phyloP scores from a whole-genome alignment of 805 yeast species.

The Candida nonsorbophila region DNA sequence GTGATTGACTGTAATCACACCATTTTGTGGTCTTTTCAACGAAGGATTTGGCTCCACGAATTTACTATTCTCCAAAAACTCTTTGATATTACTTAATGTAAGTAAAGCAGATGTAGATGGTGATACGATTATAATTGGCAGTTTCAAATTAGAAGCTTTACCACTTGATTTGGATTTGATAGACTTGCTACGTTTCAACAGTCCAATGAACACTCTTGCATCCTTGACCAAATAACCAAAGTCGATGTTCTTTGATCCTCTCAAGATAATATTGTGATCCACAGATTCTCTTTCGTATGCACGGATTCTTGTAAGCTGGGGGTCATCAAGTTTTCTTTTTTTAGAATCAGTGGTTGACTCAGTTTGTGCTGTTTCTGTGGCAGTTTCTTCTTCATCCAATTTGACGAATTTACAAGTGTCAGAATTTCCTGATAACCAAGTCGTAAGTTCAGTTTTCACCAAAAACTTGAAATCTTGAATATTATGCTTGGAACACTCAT shows the following conservation, averaged over 20 bases:
- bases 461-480: conserved; percentile 73
- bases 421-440: conserved; percentile 73
- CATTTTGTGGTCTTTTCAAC: conserved; percentile 17
- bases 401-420: conserved; percentile 48
- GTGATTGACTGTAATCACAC: conserved; percentile 49
- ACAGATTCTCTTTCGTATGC: conserved; percentile 46
- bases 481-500: conserved; percentile 58
- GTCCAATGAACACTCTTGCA: conserved; percentile 53
- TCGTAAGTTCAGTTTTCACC: conserved; percentile 77
- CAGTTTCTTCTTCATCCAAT: conserved; percentile 6
- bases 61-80: conserved; percentile 61
- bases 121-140: conserved; percentile 39
- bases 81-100: conserved; percentile 34
- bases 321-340: conserved; percentile 36
- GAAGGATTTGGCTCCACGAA: conserved; percentile 46
- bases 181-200: conserved; percentile 31
- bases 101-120: conserved; percentile 41
- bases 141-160: conserved; percentile 21
- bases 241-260: conserved; percentile 64
- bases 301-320: conserved; percentile 43
- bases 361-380: conserved; percentile 1
- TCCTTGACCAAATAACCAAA: conserved; percentile 66
- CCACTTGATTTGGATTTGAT: conserved; percentile 5
- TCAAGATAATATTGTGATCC: conserved; percentile 55
- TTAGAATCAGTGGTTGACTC: conserved; percentile 9